A percentile compares a stretch with the other conserved stretches of the same genome.
phyloP scores from a whole-genome alignment of 2,329 filamentous ascomycete genomes.

The Stemphylium lycopersici region DNA sequence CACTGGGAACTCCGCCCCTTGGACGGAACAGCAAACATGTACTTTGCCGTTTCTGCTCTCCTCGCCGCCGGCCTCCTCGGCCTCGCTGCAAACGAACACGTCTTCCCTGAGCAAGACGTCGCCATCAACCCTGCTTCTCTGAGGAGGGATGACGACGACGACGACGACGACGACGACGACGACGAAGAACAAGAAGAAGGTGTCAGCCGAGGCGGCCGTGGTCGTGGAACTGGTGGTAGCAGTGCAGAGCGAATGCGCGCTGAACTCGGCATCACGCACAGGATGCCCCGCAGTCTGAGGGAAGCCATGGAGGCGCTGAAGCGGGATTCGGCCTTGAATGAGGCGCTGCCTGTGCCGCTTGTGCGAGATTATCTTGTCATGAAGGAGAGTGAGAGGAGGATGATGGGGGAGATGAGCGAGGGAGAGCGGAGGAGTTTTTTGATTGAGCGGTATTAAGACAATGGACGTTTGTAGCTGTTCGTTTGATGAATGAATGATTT shows the following conservation, averaged over 20 bases:
- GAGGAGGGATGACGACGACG: neutral
- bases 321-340: slow-evolving; percentile 55
- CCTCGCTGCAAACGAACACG: slow-evolving; percentile 48
- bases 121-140: slow-evolving; percentile 32
- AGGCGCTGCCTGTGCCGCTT: slow-evolving; percentile 57
- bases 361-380: slow-evolving; percentile 63
- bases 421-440: slow-evolving; percentile 63
- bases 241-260: slow-evolving; percentile 34
- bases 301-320: slow-evolving; percentile 62
- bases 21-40: slow-evolving; percentile 82
- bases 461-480: neutral
- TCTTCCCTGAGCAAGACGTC: slow-evolving; percentile 65
- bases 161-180: too few relatives aligned
- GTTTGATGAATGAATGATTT: neutral
- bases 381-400: slow-evolving; percentile 64
- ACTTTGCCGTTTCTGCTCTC: slow-evolving; percentile 69
- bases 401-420: slow-evolving; percentile 58
- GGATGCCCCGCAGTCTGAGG: slow-evolving; percentile 61
- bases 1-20: slow-evolving; percentile 81
- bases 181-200: too few relatives aligned
- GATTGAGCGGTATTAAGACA: slow-evolving; percentile 66
- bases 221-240: too few relatives aligned
- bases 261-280: slow-evolving; percentile 60
- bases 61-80: slow-evolving; percentile 66
- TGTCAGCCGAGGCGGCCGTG: too few relatives aligned